phyloP scores from a whole-genome alignment of 2,329 filamentous ascomycete genomes.

The Bipolaris gigantea region DNA sequence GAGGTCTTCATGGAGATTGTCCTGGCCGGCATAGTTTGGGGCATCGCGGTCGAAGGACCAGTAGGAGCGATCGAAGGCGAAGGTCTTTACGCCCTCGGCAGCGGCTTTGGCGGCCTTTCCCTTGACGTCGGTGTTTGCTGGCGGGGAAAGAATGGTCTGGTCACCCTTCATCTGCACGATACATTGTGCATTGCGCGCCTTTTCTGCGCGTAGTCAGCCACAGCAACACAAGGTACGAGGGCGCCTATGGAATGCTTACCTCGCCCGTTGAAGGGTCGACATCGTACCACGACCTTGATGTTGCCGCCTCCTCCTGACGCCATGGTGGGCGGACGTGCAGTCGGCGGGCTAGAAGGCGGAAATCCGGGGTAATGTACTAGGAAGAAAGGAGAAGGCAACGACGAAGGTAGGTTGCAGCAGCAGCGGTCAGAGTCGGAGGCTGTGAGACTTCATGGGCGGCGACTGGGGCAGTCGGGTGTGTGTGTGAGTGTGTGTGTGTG shows the following conservation, averaged over 20 bases:
- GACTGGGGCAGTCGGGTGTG: slow-evolving; percentile 3
- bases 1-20: slow-evolving; percentile 83
- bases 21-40: slow-evolving; percentile 83
- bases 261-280: slow-evolving; percentile 93
- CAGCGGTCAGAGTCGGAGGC: slow-evolving; percentile 27
- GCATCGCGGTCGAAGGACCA: slow-evolving; percentile 93
- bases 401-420: slow-evolving; percentile 13
- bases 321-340: slow-evolving; percentile 52
- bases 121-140: slow-evolving; percentile 59
- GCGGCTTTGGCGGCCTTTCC: slow-evolving; percentile 68
- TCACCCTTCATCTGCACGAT: slow-evolving; percentile 94
- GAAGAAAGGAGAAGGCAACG: slow-evolving; percentile 20
- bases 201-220: slow-evolving; percentile 62
- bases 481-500: slow-evolving; percentile 1
- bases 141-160: slow-evolving; percentile 83
- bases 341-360: not conserved
- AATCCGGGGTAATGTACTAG: slow-evolving; percentile 8
- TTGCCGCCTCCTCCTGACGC: slow-evolving; percentile 78
- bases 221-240: not conserved
- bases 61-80: slow-evolving; percentile 96
- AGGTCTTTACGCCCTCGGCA: slow-evolving; percentile 72
- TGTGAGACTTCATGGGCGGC: slow-evolving; percentile 37
- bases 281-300: slow-evolving; percentile 99
- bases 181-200: slow-evolving; percentile 89
- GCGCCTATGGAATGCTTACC: slow-evolving; percentile 56